phyloP scores from a whole-genome alignment of 352 stramenopile genomes.

The Phytophthora kernoviae region DNA sequence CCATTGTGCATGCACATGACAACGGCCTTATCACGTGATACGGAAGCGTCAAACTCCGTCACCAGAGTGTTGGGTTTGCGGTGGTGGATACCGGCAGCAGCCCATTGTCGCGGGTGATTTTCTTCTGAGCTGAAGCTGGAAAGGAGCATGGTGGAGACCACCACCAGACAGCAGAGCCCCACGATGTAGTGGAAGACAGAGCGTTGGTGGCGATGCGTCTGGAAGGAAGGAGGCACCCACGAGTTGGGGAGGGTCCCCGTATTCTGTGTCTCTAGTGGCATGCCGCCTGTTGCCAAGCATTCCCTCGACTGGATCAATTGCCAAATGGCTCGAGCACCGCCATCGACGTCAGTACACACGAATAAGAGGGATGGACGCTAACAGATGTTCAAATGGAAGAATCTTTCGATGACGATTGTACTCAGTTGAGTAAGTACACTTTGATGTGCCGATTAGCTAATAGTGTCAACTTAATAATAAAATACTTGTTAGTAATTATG shows the following conservation, averaged over 20 bases:
- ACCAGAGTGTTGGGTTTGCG: slow-evolving; percentile 10
- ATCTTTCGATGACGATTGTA: neutral
- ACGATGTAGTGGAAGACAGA: neutral
- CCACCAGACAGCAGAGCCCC: slow-evolving; percentile 15
- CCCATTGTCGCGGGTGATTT: slow-evolving; percentile 10
- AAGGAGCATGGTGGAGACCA: slow-evolving; percentile 11
- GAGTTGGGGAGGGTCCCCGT: neutral
- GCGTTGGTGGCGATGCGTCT: neutral
- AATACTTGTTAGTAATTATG: too few species aligned
- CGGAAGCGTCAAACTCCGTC: slow-evolving; percentile 21
- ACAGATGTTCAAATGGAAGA: neutral
- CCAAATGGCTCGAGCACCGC: too few species aligned
- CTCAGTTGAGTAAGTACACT: neutral
- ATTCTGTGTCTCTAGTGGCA: neutral
- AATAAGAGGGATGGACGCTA: too few species aligned
- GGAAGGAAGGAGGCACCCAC: neutral
- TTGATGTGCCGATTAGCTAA: too few species aligned
- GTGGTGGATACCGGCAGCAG: slow-evolving; percentile 13
- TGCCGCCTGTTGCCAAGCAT: neutral
- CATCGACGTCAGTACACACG: too few species aligned
- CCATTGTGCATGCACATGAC: slow-evolving; percentile 40
- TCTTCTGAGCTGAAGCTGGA: slow-evolving; percentile 16
- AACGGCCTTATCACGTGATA: slow-evolving; percentile 30
- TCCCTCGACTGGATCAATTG: neutral
- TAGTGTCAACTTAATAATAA: too few species aligned